Base-by-base conservation (phyloP, 805 yeast species). In the Wickerhamiella azymoides region DNA sequence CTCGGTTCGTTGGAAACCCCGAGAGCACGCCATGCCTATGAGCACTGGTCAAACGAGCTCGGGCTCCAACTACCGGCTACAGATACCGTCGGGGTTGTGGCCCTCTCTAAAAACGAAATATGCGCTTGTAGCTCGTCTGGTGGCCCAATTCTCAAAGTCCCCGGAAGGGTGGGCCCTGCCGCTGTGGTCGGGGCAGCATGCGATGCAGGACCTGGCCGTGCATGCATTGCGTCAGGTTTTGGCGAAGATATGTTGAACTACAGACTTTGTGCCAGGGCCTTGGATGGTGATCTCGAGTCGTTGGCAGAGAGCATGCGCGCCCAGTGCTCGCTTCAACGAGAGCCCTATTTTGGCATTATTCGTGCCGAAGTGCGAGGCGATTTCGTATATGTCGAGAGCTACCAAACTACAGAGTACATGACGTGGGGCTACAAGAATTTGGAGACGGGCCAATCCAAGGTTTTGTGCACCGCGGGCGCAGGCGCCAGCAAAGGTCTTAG, bases 111-210 rank as follows among this genome's bases (percentile, higher is more conserved):
- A 2, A 59, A 57, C 1, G 45, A 48, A 7, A 27, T 61, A 4
- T 54, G 61, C 9, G 65, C 59, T 2, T 62, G 59, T 6, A 53
- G 67, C 2, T 60, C 66, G 49, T 66, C 71, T 1, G 72, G 72
- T 2, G 72, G 72, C 0, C 53, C 61, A 1, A 41, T 62, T 13
- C 50, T 62, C 48, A 65, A 65, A 43, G 54, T 43, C 3, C 54
- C 63, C 0, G 72, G 72, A 10, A 39, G 72, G 27, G 44, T 68
- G 1, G 72, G 72, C 2, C 68, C 70, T 0, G 71, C 71, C 1
- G 68, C 67, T 1, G 38, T 67, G 2, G 43, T 59, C 5, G 72
- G 72, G 0, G 52, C 62, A n/a, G 70, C 69, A 45, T 24, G 52
- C 50, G 61, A 51, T 50, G 25, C 41, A 27, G 10, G 35, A 16